Percentiles rank a stretch among this genome's conserved stretches.
phyloP scores from a whole-genome alignment of 2,329 filamentous ascomycete species.

The Verticillium longisporum region DNA sequence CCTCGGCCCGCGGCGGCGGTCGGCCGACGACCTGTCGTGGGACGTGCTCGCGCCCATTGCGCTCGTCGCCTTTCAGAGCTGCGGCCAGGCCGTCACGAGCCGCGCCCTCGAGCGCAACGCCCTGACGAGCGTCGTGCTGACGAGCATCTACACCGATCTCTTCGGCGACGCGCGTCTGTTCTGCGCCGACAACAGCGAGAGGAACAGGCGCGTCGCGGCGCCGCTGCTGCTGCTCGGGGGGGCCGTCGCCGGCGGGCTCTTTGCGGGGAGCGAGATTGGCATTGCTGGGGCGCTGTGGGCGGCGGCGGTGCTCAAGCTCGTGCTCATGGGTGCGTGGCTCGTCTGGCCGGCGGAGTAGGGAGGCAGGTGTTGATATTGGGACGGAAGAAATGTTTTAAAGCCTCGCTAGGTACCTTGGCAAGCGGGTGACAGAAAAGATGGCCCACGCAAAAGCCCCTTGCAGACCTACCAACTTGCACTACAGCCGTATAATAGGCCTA shows the following conservation, averaged over 20 bases:
- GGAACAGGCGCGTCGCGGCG: slow-evolving; percentile 43
- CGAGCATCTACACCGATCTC: slow-evolving; percentile 75
- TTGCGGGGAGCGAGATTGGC: slow-evolving; percentile 40
- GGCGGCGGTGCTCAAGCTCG: slow-evolving; percentile 48
- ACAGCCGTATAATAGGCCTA: too few species aligned
- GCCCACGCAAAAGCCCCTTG: too few species aligned
- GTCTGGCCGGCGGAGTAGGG: slow-evolving; percentile 47
- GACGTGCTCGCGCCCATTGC: slow-evolving; percentile 59
- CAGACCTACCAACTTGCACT: too few species aligned
- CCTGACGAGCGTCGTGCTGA: slow-evolving; percentile 72
- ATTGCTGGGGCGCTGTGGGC: slow-evolving; percentile 52
- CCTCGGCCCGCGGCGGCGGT: slow-evolving; percentile 29
- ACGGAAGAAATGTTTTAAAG: too few species aligned
- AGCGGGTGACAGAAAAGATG: too few species aligned
- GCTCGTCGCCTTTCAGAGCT: slow-evolving; percentile 68
- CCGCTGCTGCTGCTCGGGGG: slow-evolving; percentile 42
- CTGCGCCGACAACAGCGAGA: slow-evolving; percentile 34
- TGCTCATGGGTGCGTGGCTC: slow-evolving; percentile 52
- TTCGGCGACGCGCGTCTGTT: slow-evolving; percentile 58
- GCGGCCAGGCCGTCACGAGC: slow-evolving; percentile 71
- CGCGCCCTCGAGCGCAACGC: slow-evolving; percentile 62
- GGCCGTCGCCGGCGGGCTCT: slow-evolving; percentile 40
- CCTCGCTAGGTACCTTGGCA: too few species aligned
- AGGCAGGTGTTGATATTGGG: background rate
- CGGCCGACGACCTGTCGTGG: slow-evolving; percentile 43